Evolutionary conservation across 2,329 filamentous ascomycete genomes (phyloP), one percentile per base, ranked within the genome.

Genomic region (Botrytis paeoniae): DNA sequence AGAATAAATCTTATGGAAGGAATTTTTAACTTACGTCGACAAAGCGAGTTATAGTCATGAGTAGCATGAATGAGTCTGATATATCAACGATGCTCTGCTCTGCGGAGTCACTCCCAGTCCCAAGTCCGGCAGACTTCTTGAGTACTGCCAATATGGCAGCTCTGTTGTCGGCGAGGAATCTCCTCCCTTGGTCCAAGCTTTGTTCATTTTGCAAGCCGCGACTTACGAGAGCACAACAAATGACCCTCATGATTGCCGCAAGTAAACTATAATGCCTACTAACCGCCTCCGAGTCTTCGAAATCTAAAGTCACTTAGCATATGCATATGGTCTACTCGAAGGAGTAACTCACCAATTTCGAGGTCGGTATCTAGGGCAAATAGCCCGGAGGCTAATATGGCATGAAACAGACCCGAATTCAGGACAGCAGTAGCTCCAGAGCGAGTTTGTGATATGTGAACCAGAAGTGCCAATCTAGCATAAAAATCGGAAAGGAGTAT

Each of bases 361-460:
- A 99, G 89, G 81, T 99, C 96, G 0, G 96, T 96, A 81, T 99
- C 96, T 20, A 93, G 92, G 14, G 90, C 86, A 81, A 98, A 99
- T 35, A 98, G 87, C n/a, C 90, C 89, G 0, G 94, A 97, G 72
- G 92, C 89, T 75, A 92, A 92, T 41, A 98, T 85, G 0, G 93
- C 88, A 62, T 91, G 88, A 84, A 99, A 95, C 8, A 99, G 87
- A 75, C 95, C 95, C 14, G 93, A 93, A 79, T 97, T 94, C 60
- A 98, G 86, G n/a, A 98, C 89, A 75, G 93, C 90, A 73, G 91
- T 92, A 64, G 96, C 95, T 41, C 96, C 97, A n/a, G 88, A 85
- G 73, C 92, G 91, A 1, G 92, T 95, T 81, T 97, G 93, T 71
- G 92, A 92, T 69, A 98, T 88, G 76, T 94, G 91, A 37, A 97